phyloP scores from a whole-genome alignment of 495 filamentous ascomycete species.

The Penicillium verhagenii region DNA sequence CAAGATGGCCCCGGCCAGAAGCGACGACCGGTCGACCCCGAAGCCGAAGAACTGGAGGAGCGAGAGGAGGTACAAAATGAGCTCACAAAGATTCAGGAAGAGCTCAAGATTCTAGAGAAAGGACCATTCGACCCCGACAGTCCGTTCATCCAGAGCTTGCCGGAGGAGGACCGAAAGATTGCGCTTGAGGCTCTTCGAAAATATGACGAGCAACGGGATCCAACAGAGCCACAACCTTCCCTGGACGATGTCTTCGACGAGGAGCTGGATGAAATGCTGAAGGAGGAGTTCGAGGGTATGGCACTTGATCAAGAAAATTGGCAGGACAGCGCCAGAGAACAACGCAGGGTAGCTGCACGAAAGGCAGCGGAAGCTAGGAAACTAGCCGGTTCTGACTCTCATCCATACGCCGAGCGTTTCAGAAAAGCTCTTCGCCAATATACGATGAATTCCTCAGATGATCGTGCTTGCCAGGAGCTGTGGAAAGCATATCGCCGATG shows the following conservation, averaged over 20 bases:
- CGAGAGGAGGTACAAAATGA: conserved; percentile 43
- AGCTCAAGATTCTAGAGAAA: conserved; percentile 49
- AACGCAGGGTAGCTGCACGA: conserved; percentile 17
- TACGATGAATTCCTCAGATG: conserved; percentile 25
- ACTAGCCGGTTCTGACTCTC: conserved; percentile 20
- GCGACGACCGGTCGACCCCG: conserved; percentile 45
- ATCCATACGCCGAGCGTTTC: conserved; percentile 38
- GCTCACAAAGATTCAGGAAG: conserved; percentile 51
- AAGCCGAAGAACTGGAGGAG: conserved; percentile 51
- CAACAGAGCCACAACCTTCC: conserved; percentile 20
- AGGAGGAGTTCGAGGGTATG: conserved; percentile 42
- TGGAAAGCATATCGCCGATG: conserved; percentile 49
- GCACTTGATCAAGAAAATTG: conserved; percentile 40
- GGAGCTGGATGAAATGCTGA: conserved; percentile 44
- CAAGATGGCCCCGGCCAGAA: conserved; percentile 36
- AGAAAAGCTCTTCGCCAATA: conserved; percentile 27
- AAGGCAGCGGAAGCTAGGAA: conserved; percentile 22
- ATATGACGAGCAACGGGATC: conserved; percentile 35
- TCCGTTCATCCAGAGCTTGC: conserved; percentile 40
- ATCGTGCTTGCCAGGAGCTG: conserved; percentile 29
- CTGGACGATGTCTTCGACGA: conserved; percentile 45
- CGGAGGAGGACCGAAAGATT: conserved; percentile 39
- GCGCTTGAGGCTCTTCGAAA: conserved; percentile 44
- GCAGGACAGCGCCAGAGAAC: conserved; percentile 24
- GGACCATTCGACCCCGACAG: conserved; percentile 44